Base-by-base conservation (phyloP, 2,329 filamentous ascomycete species). In the Colletotrichum scovillei region DNA sequence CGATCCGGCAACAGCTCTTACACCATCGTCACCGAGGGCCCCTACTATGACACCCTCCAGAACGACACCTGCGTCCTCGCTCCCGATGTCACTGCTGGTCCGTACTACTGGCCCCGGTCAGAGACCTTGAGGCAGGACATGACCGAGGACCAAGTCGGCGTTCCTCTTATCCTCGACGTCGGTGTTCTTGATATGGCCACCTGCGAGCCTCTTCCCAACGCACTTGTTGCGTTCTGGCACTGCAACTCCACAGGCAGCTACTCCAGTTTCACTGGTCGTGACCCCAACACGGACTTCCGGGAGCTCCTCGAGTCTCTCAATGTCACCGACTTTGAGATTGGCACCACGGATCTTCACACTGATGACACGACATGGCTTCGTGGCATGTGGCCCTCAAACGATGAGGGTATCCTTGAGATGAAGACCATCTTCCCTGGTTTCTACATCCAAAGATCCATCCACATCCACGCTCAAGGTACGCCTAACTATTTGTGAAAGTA, bases 1-100 rank as follows among this genome's bases (percentile, higher is more conserved):
- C 52, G 62, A 38, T 64, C 62, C 12, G 62, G 62, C 30, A 64
- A 64, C 62, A 64, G 62, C 30, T 32, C 24, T n/a, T 16, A 46
- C 60, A 64, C 62, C 19, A 64, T 64, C 46, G 62, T 64, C 5
- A 64, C 62, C 19, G 62, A 64, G 46, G 42, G 42, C 12, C 62
- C 62, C 5, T 64, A 64, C 62, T 53, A 64, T n/a, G 62, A 64
- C 19, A 24, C 49, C 11, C 62, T 64, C 3, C 32, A 66, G 35
- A 82, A 83, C 71, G 78, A 79, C 16, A 83, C 82, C 26, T 88
- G 86, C 69, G 81, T 87, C 52, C 79, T 88, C 22, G 81, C 81
- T 3, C 84, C 85, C 0, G 86, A 88, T 72, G 84, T 84, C 35
- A 87, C 84, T 6, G 79, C 86, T 76, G 86, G 86, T 4, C 86